Percentiles rank a stretch among this genome's conserved stretches.
phyloP scores from a whole-genome alignment of 345 rosid species.

The Lepidium sativum region DNA sequence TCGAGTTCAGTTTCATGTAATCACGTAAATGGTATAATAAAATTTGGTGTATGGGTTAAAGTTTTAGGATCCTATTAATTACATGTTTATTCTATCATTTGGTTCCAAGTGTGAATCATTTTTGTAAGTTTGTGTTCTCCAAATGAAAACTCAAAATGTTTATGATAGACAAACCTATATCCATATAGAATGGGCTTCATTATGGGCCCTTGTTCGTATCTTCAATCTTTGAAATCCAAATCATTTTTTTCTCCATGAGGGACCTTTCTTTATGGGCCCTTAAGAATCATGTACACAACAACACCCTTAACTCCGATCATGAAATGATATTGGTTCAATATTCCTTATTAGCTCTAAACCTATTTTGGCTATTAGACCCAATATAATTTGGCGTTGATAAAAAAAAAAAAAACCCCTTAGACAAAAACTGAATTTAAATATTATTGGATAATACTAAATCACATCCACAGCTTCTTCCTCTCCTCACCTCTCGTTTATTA shows the following conservation, averaged over 20 bases:
- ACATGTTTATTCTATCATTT: not conserved
- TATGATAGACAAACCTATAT: not conserved
- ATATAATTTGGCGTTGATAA: too few relatives aligned
- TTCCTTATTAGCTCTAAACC: too few relatives aligned
- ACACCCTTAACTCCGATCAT: too few relatives aligned
- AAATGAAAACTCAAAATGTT: not conserved
- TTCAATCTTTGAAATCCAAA: not conserved
- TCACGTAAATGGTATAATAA: too few relatives aligned
- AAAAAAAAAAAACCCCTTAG: too few relatives aligned
- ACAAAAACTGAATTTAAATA: too few relatives aligned
- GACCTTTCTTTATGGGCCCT: not conserved
- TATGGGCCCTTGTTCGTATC: not conserved
- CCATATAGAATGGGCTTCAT: not conserved
- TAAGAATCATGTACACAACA: too few relatives aligned
- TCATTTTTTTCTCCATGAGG: not conserved
- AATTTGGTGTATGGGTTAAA: too few relatives aligned
- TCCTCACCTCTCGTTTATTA: slow-evolving; percentile 26
- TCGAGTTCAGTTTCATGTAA: too few relatives aligned
- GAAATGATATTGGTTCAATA: too few relatives aligned
- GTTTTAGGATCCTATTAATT: too few relatives aligned
- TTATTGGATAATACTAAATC: slow-evolving; percentile 9
- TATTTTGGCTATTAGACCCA: too few relatives aligned
- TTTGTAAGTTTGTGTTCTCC: not conserved
- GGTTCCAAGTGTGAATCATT: not conserved
- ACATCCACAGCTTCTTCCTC: slow-evolving; percentile 6